Conservation (phyloP, 2,329 filamentous ascomycete species). For the Monosporascus sp. region DNA sequence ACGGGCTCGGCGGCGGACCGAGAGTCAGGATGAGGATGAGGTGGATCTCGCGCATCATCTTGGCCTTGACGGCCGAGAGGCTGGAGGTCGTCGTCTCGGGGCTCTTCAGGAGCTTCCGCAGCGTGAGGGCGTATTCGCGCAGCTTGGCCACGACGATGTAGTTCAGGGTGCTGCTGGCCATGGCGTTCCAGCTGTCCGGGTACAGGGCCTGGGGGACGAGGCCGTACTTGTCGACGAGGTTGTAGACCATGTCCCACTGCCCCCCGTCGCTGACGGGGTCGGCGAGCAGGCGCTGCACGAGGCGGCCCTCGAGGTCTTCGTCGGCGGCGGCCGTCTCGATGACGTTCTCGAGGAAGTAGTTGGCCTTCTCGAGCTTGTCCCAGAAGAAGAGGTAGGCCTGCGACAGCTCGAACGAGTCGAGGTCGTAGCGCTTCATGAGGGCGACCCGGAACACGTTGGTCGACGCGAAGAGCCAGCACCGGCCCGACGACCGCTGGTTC, state of each 20-base stretch:
- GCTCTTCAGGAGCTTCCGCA: slow-evolving; percentile 52
- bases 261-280: slow-evolving; percentile 75
- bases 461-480: slow-evolving; percentile 88
- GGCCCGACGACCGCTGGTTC: slow-evolving; percentile 74
- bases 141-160: slow-evolving; percentile 75
- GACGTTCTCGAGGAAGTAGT: slow-evolving; percentile 82
- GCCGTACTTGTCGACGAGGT: slow-evolving; percentile 81
- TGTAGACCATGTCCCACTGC: slow-evolving; percentile 90
- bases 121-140: slow-evolving; percentile 72
- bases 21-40: slow-evolving; percentile 77
- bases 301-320: slow-evolving; percentile 65
- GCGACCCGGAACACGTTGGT: slow-evolving; percentile 92
- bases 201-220: slow-evolving; percentile 79
- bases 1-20: slow-evolving; percentile 68
- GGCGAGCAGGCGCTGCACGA: slow-evolving; percentile 65
- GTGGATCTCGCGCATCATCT: slow-evolving; percentile 76
- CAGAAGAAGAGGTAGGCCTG: slow-evolving; percentile 88
- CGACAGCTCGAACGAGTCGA: slow-evolving; percentile 77
- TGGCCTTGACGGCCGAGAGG: slow-evolving; percentile 54
- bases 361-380: slow-evolving; percentile 90
- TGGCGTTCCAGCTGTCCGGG: slow-evolving; percentile 76
- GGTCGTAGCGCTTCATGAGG: slow-evolving; percentile 75
- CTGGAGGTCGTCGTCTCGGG: slow-evolving; percentile 31
- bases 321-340: slow-evolving; percentile 63
- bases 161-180: slow-evolving; percentile 65